Evolutionary conservation across 2,329 filamentous ascomycete genomes (phyloP).

Genomic region (Zalaria obscura): DNA sequence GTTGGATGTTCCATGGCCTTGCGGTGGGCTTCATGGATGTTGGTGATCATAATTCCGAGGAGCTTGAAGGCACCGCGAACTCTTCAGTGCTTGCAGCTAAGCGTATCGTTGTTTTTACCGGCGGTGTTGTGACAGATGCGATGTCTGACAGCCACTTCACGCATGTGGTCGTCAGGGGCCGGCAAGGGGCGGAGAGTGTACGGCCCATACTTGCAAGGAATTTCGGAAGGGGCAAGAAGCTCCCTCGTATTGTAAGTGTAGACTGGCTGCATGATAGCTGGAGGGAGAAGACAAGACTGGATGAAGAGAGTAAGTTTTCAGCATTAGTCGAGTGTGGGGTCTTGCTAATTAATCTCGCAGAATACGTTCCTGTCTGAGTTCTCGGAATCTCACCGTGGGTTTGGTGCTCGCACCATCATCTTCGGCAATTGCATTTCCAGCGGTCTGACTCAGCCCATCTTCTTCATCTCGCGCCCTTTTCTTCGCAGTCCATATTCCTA

Average conservation of each 20-base stretch:
- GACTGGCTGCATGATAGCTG: slow-evolving; percentile 72
- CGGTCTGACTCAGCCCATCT: too few relatives aligned
- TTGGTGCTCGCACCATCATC: too few relatives aligned
- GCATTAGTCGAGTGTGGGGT: too few relatives aligned
- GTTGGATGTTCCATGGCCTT: slow-evolving; percentile 37
- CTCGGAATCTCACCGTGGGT: too few relatives aligned
- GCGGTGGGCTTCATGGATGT: slow-evolving; percentile 27
- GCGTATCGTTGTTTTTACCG: slow-evolving; percentile 54
- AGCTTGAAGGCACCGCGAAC: slow-evolving; percentile 25
- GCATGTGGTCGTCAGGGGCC: slow-evolving; percentile 50
- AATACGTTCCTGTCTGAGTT: too few relatives aligned
- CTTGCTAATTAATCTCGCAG: too few relatives aligned
- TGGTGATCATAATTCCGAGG: slow-evolving; percentile 2
- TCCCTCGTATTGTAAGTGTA: slow-evolving; percentile 56
- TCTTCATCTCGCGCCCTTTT: too few relatives aligned
- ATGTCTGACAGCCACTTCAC: slow-evolving; percentile 45
- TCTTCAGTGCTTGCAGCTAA: slow-evolving; percentile 11
- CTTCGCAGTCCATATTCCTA: too few relatives aligned
- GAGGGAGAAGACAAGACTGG: slow-evolving; percentile 61
- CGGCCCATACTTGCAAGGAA: slow-evolving; percentile 7
- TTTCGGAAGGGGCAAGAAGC: slow-evolving; percentile 13
- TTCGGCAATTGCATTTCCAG: too few relatives aligned
- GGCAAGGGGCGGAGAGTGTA: slow-evolving; percentile 30
- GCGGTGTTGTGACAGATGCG: slow-evolving; percentile 42
- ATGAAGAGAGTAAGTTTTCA: slow-evolving; percentile 51